A percentile compares a stretch with the other conserved stretches of the same genome.
Evolutionary conservation across 2,329 filamentous ascomycete species (phyloP).

Genomic region (Trichothecium roseum): DNA sequence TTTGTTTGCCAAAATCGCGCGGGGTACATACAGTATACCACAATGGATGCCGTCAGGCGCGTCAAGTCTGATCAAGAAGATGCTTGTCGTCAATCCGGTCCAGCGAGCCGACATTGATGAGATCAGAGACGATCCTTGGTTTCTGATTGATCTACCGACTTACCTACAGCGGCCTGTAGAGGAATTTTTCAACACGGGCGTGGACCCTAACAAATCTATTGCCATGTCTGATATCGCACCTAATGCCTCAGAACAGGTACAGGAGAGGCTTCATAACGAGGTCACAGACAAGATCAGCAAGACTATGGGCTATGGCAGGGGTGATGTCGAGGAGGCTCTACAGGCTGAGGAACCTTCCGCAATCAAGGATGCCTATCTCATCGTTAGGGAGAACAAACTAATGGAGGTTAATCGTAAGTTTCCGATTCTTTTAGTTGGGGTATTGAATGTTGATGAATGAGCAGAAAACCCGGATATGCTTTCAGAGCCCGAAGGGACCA

Average conservation of each 20-base stretch:
- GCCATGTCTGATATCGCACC: conserved; percentile 73
- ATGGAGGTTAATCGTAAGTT: conserved; percentile 88
- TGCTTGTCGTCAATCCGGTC: conserved; percentile 92
- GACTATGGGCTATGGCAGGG: conserved; percentile 94
- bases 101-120: conserved; percentile 90
- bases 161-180: conserved; percentile 84
- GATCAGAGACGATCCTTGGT: conserved; percentile 91
- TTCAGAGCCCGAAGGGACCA: conserved; percentile 27
- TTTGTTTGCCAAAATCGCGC: conserved; percentile 94
- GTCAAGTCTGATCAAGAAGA: conserved; percentile 72
- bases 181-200: conserved; percentile 88
- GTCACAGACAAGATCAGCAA: conserved; percentile 94
- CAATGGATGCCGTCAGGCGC: conserved; percentile 84
- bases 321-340: conserved; percentile 89
- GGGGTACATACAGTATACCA: conserved; percentile 86
- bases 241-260: conserved; percentile 64
- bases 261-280: conserved; percentile 82
- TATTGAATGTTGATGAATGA: conserved; percentile 18
- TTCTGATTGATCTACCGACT: conserved; percentile 71
- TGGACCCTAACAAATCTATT: conserved; percentile 86
- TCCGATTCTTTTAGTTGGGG: conserved; percentile 4
- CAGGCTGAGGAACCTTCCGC: conserved; percentile 88
- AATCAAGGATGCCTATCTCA: conserved; percentile 98
- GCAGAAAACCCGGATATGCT: conserved; percentile 23
- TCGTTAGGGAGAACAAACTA: conserved; percentile 93